Evolutionary conservation across 164 flowering plant species (phyloP), one percentile per base, ranked within the genome.

Genomic region (Buxus sempervirens): DNA sequence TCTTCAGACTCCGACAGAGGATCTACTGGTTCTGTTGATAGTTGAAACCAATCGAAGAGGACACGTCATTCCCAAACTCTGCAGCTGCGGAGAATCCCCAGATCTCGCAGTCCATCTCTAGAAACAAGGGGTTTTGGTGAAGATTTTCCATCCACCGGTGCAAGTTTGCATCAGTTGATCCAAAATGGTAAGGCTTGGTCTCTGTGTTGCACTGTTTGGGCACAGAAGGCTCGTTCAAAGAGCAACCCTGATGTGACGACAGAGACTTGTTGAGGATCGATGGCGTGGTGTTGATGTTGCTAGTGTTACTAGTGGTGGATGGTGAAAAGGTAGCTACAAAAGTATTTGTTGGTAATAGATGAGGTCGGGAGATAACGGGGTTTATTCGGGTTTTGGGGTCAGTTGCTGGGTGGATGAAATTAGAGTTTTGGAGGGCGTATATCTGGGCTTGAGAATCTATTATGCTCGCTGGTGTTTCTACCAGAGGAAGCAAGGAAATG

Each of bases 151-250:
- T 24, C 73, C 72, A 78, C 7, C 38, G 3, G 48, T 64, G 21
- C 62, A 70, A 26, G 68, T 41, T 68, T 28, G 36, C 28, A 66
- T 63, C 68, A 19, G 63, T 64, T 58, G 56, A 74, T 48, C 74
- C 81, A 61, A 68, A 64, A 64, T 73, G 63, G 69, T 79, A 67
- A 69, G 72, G 66, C 74, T 54, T 59, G 24, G 73, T 32, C 71
- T 85, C 85, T 48, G 77, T 71, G 72, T 82, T 82, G 69, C 84
- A 78, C 79, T 75, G 82, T 78, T 78, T 77, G 22, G 74, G 66
- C 63, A 73, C 23, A 68, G 69, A 14, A 58, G 67, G 51, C 27
- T 75, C 70, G 45, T 60, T 61, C 24, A 26, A 24, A 55, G 38
- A 64, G 76, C 45, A 60, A 22, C 70, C 75, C 68, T 75, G 80